Evolutionary conservation across 345 rosid species (phyloP).

Genomic region (Euphorbia peplus): DNA sequence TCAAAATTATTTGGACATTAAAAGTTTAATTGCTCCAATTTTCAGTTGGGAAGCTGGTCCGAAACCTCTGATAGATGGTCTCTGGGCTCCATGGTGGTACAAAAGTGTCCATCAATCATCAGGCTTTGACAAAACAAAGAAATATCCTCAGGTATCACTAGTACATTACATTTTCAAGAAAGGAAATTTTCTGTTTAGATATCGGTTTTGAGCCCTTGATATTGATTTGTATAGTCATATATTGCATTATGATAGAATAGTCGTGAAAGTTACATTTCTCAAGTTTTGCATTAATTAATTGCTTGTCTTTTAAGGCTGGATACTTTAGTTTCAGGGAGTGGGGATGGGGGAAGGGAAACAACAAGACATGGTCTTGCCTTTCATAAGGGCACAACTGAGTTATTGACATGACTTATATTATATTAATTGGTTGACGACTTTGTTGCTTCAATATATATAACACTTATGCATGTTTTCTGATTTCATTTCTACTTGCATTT

Average conservation of each 20-base stretch:
- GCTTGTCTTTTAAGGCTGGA: background rate
- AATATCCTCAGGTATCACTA: constrained; percentile 57
- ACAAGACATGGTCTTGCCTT: background rate
- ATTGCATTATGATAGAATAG: background rate
- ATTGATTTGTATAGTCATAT: background rate
- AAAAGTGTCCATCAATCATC: constrained; percentile 60
- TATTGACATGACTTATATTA: background rate
- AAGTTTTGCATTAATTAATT: background rate
- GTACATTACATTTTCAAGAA: constrained; percentile 14
- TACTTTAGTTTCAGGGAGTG: background rate
- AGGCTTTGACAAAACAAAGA: constrained; percentile 45
- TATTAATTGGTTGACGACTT: background rate
- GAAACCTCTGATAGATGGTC: constrained; percentile 72
- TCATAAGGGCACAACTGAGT: background rate
- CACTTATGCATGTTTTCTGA: background rate
- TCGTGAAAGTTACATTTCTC: background rate
- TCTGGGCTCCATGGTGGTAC: constrained; percentile 94
- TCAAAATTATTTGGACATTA: constrained; percentile 7
- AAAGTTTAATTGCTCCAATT: constrained; percentile 11
- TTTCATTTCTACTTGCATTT: background rate
- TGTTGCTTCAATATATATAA: background rate
- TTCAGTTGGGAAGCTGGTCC: constrained; percentile 92
- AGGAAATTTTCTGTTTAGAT: too few relatives aligned
- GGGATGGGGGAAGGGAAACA: background rate
- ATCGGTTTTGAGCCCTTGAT: background rate